phyloP scores from a whole-genome alignment of 2,329 filamentous ascomycete species.

The Paecilomyces sp. region DNA sequence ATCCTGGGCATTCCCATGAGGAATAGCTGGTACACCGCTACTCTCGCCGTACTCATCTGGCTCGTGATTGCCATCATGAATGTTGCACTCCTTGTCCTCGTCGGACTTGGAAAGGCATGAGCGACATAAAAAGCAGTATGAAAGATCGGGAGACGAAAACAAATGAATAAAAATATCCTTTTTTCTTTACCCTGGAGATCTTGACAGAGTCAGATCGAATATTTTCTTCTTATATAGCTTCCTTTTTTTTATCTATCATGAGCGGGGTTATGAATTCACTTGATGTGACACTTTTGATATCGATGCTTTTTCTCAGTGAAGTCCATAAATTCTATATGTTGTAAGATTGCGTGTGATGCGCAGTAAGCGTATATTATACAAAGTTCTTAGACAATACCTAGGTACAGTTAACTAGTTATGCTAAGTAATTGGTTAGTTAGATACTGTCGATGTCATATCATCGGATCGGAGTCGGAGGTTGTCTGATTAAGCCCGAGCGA shows the following conservation, averaged over 20 bases:
- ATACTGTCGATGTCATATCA: background rate
- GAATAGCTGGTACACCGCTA: conserved; percentile 51
- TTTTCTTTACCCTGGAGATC: background rate
- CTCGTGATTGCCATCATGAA: background rate
- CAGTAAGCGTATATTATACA: no score
- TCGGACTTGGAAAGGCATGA: background rate
- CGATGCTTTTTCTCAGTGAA: background rate
- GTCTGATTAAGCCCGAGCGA: background rate
- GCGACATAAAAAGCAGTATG: background rate
- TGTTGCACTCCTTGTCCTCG: background rate
- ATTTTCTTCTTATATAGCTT: background rate
- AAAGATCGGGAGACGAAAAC: background rate
- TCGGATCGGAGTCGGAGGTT: background rate
- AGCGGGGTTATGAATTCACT: background rate
- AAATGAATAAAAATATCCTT: background rate
- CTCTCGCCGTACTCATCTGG: background rate
- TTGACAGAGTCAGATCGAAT: background rate
- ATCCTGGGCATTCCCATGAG: conserved; percentile 54
- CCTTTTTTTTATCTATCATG: background rate
- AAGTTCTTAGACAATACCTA: no score
- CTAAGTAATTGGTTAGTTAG: no score
- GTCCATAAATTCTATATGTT: no score
- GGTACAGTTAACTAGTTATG: no score
- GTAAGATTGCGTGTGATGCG: no score
- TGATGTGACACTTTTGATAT: background rate